Conservation (phyloP, 306 rosid genomes). For the Astragalus membranaceus region DNA sequence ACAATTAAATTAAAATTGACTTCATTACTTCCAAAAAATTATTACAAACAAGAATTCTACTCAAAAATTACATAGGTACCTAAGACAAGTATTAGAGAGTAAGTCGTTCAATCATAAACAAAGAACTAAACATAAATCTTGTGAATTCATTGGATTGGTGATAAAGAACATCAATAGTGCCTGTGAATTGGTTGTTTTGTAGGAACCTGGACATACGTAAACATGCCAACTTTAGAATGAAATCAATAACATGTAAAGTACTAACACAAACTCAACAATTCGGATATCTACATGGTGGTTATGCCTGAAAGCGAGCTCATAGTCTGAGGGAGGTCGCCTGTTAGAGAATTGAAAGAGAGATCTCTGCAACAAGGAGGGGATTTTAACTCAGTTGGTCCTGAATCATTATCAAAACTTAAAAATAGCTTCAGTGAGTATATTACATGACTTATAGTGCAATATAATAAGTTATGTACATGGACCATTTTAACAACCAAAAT, state of each 20-base stretch:
- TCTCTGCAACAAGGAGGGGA: constrained; percentile 64
- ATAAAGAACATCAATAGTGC: constrained; percentile 78
- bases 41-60: too few relatives aligned
- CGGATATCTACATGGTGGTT: constrained; percentile 50
- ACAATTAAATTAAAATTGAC: too few relatives aligned
- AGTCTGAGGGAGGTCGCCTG: constrained; percentile 84
- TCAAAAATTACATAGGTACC: too few relatives aligned
- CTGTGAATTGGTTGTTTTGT: constrained; percentile 84
- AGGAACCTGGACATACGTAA: constrained; percentile 56
- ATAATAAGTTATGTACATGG: background rate
- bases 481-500: background rate
- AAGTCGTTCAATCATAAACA: too few relatives aligned
- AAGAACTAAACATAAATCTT: too few relatives aligned
- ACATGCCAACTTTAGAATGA: constrained; percentile 23
- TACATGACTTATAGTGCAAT: background rate
- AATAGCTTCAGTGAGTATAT: background rate
- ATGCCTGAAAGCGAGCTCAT: constrained; percentile 71
- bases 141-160: too few relatives aligned
- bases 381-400: background rate
- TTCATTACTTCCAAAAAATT: too few relatives aligned
- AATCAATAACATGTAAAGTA: constrained; percentile 25
- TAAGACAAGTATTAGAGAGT: too few relatives aligned
- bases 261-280: background rate
- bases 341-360: constrained; percentile 65
- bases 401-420: constrained; percentile 14